phyloP scores from a whole-genome alignment of 1,139 yeast genomes.

The Debaryomyces subglobosus region DNA sequence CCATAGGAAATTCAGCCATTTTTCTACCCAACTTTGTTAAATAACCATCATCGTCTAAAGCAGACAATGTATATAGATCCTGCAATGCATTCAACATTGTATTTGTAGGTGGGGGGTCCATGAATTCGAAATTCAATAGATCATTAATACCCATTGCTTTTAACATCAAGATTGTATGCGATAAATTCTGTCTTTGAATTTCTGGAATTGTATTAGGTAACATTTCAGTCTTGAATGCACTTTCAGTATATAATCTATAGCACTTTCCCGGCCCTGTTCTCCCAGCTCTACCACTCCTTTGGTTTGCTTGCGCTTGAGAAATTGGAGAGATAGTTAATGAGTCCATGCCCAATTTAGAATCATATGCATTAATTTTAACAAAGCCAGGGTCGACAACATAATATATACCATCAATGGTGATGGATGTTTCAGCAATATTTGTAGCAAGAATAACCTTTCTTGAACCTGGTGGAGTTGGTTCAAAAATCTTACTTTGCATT shows the following conservation, averaged over 20 bases:
- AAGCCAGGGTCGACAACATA: conserved; percentile 84
- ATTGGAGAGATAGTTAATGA: conserved; percentile 72
- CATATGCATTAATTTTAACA: conserved; percentile 77
- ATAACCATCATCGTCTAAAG: conserved; percentile 77
- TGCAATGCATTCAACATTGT: conserved; percentile 80
- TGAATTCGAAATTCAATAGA: conserved; percentile 76
- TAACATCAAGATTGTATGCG: conserved; percentile 83
- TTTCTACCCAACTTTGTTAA: conserved; percentile 74
- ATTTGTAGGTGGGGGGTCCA: conserved; percentile 90
- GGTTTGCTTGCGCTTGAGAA: conserved; percentile 82
- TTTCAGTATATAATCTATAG: conserved; percentile 71
- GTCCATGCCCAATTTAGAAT: conserved; percentile 78
- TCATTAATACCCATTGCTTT: conserved; percentile 96
- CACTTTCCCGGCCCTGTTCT: conserved; percentile 87
- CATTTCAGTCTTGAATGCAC: conserved; percentile 76
- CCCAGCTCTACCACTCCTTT: conserved; percentile 84
- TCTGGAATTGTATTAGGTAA: conserved; percentile 85
- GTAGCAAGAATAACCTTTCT: conserved; percentile 79
- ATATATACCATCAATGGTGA: conserved; percentile 77
- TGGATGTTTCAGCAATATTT: conserved; percentile 80
- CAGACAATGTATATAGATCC: conserved; percentile 80
- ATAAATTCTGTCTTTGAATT: conserved; percentile 85
- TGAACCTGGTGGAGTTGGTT: conserved; percentile 70
- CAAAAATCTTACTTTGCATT: conserved; percentile 71
- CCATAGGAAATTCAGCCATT: conserved; percentile 96